Conservation (phyloP, 768 basidiomycete species). For the Kwoniella pini region DNA sequence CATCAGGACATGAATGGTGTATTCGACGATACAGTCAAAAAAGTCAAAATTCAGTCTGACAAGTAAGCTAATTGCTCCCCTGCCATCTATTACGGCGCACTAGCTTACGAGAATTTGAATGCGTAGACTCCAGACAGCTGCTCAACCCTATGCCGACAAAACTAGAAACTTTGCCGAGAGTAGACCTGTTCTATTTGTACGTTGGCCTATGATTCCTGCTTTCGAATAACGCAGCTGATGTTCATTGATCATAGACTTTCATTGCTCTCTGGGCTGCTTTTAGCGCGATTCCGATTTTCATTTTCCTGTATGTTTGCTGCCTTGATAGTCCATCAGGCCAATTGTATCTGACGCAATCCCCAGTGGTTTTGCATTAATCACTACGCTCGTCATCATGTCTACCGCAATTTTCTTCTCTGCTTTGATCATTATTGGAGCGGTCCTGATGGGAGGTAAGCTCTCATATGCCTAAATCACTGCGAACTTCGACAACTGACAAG, state of each 20-base stretch:
- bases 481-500: not conserved
- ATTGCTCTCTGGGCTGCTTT: slow-evolving; percentile 34
- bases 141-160: slow-evolving; percentile 39
- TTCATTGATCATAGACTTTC: slow-evolving; percentile 34
- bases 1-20: slow-evolving; percentile 25
- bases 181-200: slow-evolving; percentile 42
- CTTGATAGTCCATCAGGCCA: too few relatives aligned
- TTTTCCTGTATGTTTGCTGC: slow-evolving; percentile 39
- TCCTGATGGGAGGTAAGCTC: slow-evolving; percentile 33
- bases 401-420: slow-evolving; percentile 20
- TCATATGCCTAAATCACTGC: too few relatives aligned
- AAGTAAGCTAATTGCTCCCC: slow-evolving; percentile 27
- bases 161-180: slow-evolving; percentile 41
- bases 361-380: slow-evolving; percentile 35
- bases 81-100: not conserved
- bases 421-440: slow-evolving; percentile 22
- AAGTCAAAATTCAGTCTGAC: slow-evolving; percentile 37
- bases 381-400: slow-evolving; percentile 31
- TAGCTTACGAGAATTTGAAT: not conserved
- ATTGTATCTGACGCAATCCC: not conserved
- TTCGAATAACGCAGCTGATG: not conserved
- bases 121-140: slow-evolving; percentile 35
- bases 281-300: slow-evolving; percentile 34
- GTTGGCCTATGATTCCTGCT: not conserved
- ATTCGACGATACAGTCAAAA: slow-evolving; percentile 39